Evolutionary conservation across 2,329 filamentous ascomycete species (phyloP).

Genomic region (Teratosphaeria viscida): DNA sequence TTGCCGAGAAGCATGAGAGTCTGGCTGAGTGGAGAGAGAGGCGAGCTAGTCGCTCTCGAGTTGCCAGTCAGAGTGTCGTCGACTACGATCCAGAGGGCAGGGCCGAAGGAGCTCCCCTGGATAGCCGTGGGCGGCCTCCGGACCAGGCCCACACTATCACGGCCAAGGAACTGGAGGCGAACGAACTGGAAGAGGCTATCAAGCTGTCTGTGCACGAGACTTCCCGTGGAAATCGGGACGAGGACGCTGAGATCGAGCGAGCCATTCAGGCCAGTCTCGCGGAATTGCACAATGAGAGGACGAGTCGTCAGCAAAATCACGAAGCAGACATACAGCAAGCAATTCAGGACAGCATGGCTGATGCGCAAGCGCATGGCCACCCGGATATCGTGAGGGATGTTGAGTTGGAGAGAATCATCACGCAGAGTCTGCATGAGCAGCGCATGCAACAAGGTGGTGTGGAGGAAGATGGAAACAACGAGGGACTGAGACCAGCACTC

Average conservation of each 20-base stretch:
- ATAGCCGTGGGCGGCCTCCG: background rate
- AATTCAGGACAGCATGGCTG: conserved; percentile 25
- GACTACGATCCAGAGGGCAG: background rate
- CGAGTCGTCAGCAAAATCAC: conserved; percentile 11
- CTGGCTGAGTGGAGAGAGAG: background rate
- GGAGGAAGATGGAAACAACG: conserved; percentile 9
- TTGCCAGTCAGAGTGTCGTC: background rate
- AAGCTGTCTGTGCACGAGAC: conserved; percentile 58
- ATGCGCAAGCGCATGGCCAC: conserved; percentile 25
- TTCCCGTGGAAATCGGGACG: conserved; percentile 55
- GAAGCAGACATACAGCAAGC: conserved; percentile 36
- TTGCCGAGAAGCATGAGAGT: background rate
- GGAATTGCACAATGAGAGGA: conserved; percentile 38
- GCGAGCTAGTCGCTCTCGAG: conserved; percentile 2
- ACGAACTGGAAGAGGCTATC: conserved; percentile 61
- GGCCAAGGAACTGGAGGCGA: conserved; percentile 16
- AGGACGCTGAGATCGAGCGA: conserved; percentile 61
- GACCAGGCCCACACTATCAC: conserved; percentile 2
- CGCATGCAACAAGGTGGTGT: conserved; percentile 4
- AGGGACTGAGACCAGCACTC: conserved; percentile 10
- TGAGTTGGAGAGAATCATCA: conserved; percentile 35
- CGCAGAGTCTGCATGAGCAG: conserved; percentile 36
- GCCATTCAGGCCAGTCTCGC: conserved; percentile 63
- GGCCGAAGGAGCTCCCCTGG: background rate
- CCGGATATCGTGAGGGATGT: conserved; percentile 14